Evolutionary conservation across 2,329 filamentous ascomycete genomes (phyloP), one percentile per base, ranked within the genome.

Genomic region (Stagonosporopsis rhizophila): DNA sequence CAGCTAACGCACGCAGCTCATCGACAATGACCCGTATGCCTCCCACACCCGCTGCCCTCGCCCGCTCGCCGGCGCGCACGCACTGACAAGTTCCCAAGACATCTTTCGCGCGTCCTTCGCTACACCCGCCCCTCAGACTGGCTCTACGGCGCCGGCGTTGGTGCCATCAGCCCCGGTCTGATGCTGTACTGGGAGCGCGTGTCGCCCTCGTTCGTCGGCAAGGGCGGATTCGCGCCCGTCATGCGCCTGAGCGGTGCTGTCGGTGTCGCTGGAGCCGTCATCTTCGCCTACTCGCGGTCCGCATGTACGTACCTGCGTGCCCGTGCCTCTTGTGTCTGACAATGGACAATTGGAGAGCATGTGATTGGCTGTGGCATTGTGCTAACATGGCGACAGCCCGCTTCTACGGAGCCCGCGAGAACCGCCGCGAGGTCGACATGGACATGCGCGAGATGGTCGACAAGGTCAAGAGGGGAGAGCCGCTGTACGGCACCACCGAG

Each of bases 401-500:
- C 64, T 98, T 99, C 81, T 98, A 97, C 80, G 95, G 95, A 70
- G 91, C 93, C 79, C 88, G 86, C 44, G 95, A 99, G 79, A 99
- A 99, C 80, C 81, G 88, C 51, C 88, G 95, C 69, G 95, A 99
- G 78, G 82, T 95, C 55, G 90, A 96, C 63, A 89, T 96, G 89
- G 95, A 99, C 76, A 98, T 98, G 93, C 86, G 87, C 64, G 95
- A 99, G 80, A 99, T 99, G 95, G 93, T 97, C 34, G 86, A 88
- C 77, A 96, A 94, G 80, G 93, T 98, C 75, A 99, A 98, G 85
- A 86, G 85, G 57, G 94, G 94, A 64, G 85, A 96, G 81, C 85
- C 95, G 32, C 82, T 98, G 44, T 99, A 99, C 78, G 95, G 95
- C 71, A 86, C 85, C 69, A 91, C 88, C 70, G 80, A 81, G 49